Percentiles rank a stretch among this genome's conserved stretches.
Evolutionary conservation across 2,329 filamentous ascomycete genomes (phyloP).

Genomic region (Colletotrichum caudatum): DNA sequence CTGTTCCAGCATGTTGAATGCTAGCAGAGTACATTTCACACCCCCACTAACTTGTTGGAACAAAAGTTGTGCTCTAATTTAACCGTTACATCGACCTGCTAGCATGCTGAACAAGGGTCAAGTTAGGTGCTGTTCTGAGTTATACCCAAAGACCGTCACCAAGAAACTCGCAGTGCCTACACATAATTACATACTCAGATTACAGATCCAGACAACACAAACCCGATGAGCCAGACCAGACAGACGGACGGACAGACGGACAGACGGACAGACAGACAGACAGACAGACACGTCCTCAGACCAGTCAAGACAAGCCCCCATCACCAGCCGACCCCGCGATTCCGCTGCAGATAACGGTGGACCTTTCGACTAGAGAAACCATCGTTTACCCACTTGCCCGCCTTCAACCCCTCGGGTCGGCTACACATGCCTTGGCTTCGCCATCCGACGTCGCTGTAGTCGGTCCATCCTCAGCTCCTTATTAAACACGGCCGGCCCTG

Average conservation of each 20-base stretch:
- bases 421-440: conserved; percentile 14
- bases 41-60: too few species aligned
- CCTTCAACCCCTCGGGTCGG: conserved; percentile 37
- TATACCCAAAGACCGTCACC: background rate
- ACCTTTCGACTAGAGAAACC: background rate
- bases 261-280: background rate
- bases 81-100: too few species aligned
- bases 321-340: conserved; percentile 21
- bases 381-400: conserved; percentile 34
- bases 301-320: background rate
- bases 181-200: background rate
- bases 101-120: too few species aligned
- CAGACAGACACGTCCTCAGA: background rate
- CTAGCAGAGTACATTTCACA: too few species aligned
- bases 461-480: conserved; percentile 6
- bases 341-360: conserved; percentile 38
- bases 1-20: too few species aligned
- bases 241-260: background rate
- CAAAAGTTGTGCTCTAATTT: too few species aligned
- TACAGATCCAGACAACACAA: background rate
- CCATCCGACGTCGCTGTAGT: conserved; percentile 39
- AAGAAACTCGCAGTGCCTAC: background rate
- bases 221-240: too few species aligned
- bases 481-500: background rate
- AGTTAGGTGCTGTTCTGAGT: background rate